A percentile compares a stretch with the other conserved stretches of the same genome.
phyloP scores from a whole-genome alignment of 495 filamentous ascomycete species.

The Thozetella sp. region DNA sequence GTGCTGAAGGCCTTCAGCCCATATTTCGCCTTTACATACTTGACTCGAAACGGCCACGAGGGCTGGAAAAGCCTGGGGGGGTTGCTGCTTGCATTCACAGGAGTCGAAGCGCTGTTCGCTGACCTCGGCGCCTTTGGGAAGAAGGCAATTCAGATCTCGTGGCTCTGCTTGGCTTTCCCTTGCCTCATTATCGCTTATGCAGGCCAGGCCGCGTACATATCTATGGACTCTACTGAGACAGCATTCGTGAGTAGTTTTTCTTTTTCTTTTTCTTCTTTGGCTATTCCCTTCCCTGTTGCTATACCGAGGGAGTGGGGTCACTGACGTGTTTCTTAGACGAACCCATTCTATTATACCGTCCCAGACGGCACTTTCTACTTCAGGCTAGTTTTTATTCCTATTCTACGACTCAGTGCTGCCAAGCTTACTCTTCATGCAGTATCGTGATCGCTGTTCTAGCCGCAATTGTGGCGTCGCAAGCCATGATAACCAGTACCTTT shows the following conservation, averaged over 20 bases:
- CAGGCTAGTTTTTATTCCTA: slow-evolving; percentile 9
- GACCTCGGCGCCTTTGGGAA: slow-evolving; percentile 72
- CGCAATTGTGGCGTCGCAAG: slow-evolving; percentile 73
- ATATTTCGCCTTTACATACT: slow-evolving; percentile 61
- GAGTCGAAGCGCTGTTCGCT: slow-evolving; percentile 75
- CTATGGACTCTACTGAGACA: slow-evolving; percentile 44
- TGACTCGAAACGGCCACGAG: slow-evolving; percentile 59
- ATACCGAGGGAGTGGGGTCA: too few species aligned
- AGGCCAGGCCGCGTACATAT: slow-evolving; percentile 75
- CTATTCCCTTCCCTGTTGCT: too few species aligned
- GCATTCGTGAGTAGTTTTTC: too few species aligned
- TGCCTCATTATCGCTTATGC: slow-evolving; percentile 70
- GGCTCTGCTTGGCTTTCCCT: slow-evolving; percentile 64
- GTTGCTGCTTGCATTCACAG: slow-evolving; percentile 70
- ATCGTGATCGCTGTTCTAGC: slow-evolving; percentile 68
- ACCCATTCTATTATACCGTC: slow-evolving; percentile 71
- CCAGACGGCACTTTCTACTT: slow-evolving; percentile 69
- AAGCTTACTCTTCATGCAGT: slow-evolving; percentile 9
- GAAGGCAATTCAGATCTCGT: slow-evolving; percentile 64
- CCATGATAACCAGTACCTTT: slow-evolving; percentile 74
- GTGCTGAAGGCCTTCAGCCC: slow-evolving; percentile 75
- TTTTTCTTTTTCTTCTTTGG: too few species aligned
- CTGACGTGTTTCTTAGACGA: too few species aligned
- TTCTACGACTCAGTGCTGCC: background rate
- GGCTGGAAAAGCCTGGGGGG: slow-evolving; percentile 73